These are phyloP conservation scores for Kuraishia borneana DNA, from an alignment of 805 yeast genomes.

Conservation along the genomic window DNA sequence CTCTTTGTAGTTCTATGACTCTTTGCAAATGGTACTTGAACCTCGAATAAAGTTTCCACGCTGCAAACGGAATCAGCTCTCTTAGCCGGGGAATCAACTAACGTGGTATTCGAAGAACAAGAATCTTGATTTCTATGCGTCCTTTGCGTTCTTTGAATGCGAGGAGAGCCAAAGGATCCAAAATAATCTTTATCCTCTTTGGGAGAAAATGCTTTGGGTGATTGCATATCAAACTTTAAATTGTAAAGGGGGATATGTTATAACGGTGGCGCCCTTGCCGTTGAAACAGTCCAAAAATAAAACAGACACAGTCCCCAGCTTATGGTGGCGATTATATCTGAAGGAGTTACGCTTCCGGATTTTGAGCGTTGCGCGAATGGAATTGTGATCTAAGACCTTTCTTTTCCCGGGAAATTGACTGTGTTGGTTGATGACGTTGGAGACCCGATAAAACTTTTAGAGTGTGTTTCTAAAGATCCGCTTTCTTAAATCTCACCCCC, in stretches of 20 bases:
- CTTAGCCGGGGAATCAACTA: not conserved
- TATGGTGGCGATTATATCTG: too few species aligned
- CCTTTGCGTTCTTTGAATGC: too few species aligned
- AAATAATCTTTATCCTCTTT: not conserved
- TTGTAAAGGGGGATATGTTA: not conserved
- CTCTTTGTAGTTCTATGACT: not conserved
- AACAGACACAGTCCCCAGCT: too few species aligned
- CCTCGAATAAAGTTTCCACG: not conserved
- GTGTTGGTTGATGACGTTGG: too few species aligned
- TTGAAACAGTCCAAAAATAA: too few species aligned
- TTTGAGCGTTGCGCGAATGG: too few species aligned
- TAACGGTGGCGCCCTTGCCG: not conserved
- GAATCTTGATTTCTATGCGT: not conserved
- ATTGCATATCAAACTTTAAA: not conserved
- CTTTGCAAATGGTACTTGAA: not conserved
- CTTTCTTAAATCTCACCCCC: too few species aligned
- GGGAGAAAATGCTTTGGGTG: not conserved
- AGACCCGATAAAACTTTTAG: too few species aligned
- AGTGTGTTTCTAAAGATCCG: too few species aligned
- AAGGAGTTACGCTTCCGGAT: too few species aligned
- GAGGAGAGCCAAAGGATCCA: not conserved
- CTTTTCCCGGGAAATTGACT: too few species aligned
- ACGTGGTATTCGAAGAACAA: not conserved
- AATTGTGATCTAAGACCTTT: too few species aligned
- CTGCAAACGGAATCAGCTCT: conserved; percentile 1